A percentile compares a stretch with the other conserved stretches of the same genome.
phyloP scores from a whole-genome alignment of 2,329 filamentous ascomycete species.

The Ambrosiella xylebori region DNA sequence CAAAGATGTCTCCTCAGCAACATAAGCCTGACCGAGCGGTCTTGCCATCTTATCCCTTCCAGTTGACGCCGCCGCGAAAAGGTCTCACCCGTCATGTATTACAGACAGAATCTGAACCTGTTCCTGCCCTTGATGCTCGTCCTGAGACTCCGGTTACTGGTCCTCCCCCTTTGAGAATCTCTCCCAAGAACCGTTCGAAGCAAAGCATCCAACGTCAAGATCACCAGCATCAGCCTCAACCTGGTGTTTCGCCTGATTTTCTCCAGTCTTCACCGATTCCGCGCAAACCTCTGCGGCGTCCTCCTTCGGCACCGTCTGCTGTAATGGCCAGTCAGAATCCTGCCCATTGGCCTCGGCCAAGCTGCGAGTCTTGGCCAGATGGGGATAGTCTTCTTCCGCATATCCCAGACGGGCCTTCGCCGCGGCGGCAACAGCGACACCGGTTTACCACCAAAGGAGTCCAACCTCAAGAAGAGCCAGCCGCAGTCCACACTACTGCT shows the following conservation, averaged over 20 bases:
- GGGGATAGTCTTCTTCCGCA: conserved; percentile 23
- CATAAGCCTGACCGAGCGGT: neutral
- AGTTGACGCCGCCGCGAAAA: neutral
- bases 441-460: conserved; percentile 5
- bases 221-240: neutral
- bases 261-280: neutral
- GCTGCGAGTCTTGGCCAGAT: conserved; percentile 6
- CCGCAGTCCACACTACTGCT: conserved; percentile 7
- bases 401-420: conserved; percentile 34
- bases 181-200: neutral
- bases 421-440: neutral
- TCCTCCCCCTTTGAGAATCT: neutral
- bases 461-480: neutral
- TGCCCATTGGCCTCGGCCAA: conserved; percentile 8
- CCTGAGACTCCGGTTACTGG: neutral
- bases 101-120: neutral
- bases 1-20: neutral
- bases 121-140: neutral
- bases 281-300: neutral
- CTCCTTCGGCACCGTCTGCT: neutral
- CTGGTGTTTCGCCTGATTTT: neutral
- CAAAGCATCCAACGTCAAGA: neutral
- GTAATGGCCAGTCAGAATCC: conserved; percentile 3
- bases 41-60: neutral
- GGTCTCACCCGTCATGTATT: neutral